Base-by-base conservation (phyloP, 2,329 filamentous ascomycete species). In the Saccharata proteae region DNA sequence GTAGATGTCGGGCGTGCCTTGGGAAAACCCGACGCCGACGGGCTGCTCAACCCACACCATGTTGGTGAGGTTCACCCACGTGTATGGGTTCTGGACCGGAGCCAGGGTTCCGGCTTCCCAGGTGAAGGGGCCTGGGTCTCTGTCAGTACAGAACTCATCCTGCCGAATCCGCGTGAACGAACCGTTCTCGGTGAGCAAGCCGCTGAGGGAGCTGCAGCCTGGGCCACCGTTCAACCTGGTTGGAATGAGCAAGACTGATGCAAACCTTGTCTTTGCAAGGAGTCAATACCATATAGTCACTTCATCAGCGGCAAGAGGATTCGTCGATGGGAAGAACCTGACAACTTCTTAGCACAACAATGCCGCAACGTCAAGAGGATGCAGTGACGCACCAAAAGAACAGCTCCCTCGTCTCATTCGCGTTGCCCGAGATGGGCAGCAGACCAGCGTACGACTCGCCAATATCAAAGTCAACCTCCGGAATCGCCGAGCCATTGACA, bases 31-130 rank as follows among this genome's bases (percentile, higher is more conserved):
- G 0, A 78, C 80, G 17, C 67, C 66, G 9, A 70, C 61, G 73
- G 75, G 47, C 81, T 77, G 44, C 30, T 82, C 80, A 6, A 80
- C 65, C 71, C 75, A 90, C 27, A 90, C 60, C 45, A 86, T 70
- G 51, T 86, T 84, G 32, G 80, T 80, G 20, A 88, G 55, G 30
- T 78, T 78, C 37, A 71, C 48, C 58, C 59, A 64, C 18, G 54
- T 51, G 48, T 51, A 64, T 0, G 57, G 54, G 36, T 64, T 64
- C 35, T 55, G 49, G 1, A 62, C 52, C 2, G 61, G 54, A 4
- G 11, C 4, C 34, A 64, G 69, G 1, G 78, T 86, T 19, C 82
- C 82, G 9, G 71, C 64, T 47, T 78, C 70, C 52, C 54, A 58
- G 2, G 41, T 49, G 30, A 4, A 23, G 11, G 11, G 7, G 34